Evolutionary conservation across 768 basidiomycete genomes (phyloP).

Genomic region (Auricularia auricula-judae): DNA sequence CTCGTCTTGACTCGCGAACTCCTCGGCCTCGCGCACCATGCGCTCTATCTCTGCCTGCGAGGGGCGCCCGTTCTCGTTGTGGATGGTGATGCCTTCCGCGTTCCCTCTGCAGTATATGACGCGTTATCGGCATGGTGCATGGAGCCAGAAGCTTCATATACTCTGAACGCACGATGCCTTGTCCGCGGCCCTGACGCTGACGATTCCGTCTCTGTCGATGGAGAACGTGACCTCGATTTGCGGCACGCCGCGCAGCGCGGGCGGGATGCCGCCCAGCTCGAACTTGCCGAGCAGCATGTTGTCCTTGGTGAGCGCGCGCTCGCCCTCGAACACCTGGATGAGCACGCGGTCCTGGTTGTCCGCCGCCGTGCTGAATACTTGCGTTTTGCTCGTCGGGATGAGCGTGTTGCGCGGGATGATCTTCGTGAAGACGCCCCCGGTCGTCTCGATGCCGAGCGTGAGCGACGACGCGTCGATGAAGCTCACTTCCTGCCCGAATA

Average conservation of each 20-base stretch:
- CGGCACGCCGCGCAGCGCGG: conserved; percentile 33
- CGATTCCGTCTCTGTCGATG: conserved; percentile 41
- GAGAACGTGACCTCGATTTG: conserved; percentile 38
- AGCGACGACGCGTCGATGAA: conserved; percentile 39
- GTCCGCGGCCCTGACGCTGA: conserved; percentile 27
- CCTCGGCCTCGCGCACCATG: conserved; percentile 44
- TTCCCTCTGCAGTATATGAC: conserved; percentile 18
- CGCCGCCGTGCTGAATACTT: conserved; percentile 21
- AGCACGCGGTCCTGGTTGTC: conserved; percentile 30
- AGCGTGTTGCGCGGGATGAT: conserved; percentile 41
- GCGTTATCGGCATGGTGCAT: not conserved
- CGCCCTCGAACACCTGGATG: conserved; percentile 26
- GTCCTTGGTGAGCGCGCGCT: conserved; percentile 35
- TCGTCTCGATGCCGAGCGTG: conserved; percentile 44
- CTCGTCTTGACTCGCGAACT: conserved; percentile 19
- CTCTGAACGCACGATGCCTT: conserved; percentile 23
- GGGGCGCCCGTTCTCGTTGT: conserved; percentile 36
- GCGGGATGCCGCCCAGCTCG: conserved; percentile 35
- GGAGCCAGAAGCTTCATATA: not conserved
- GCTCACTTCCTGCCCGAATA: conserved; percentile 29
- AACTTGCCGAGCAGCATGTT: conserved; percentile 38
- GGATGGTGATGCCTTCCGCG: conserved; percentile 28
- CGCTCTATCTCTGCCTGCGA: conserved; percentile 44
- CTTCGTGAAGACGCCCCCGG: conserved; percentile 37
- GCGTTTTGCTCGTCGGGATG: conserved; percentile 41